phyloP scores from a whole-genome alignment of 1,284 basidiomycete species.

The Ustilago lituana region DNA sequence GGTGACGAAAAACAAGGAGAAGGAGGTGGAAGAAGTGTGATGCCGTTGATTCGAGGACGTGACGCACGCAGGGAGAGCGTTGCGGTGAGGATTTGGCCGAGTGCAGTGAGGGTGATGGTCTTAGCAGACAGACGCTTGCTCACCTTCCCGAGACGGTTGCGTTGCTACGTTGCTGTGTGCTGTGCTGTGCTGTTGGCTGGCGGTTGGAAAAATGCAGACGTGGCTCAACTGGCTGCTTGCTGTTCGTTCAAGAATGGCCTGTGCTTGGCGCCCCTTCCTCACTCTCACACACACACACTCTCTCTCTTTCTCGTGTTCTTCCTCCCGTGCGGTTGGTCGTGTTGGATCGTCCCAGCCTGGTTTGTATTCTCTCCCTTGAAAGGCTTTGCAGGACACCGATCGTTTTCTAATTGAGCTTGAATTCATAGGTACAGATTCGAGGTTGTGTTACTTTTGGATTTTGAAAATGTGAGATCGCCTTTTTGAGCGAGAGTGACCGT shows the following conservation, averaged over 20 bases:
- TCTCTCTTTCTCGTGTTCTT: too few species aligned
- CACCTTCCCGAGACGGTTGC: slow-evolving; percentile 3
- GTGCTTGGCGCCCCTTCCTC: slow-evolving; percentile 25
- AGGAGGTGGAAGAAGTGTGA: slow-evolving; percentile 1
- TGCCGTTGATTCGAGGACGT: not conserved
- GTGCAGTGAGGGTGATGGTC: slow-evolving; percentile 9
- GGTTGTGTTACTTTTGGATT: slow-evolving; percentile 2
- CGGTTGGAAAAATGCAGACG: slow-evolving; percentile 24
- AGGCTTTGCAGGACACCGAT: too few species aligned
- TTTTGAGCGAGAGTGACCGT: too few species aligned
- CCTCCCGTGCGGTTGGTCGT: slow-evolving; percentile 19
- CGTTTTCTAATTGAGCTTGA: too few species aligned
- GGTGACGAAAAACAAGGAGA: not conserved
- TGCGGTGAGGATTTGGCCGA: too few species aligned
- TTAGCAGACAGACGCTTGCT: slow-evolving; percentile 1
- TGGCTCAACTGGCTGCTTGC: slow-evolving; percentile 21
- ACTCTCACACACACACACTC: too few species aligned
- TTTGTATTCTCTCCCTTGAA: too few species aligned
- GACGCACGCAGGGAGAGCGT: too few species aligned
- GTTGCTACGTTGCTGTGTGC: too few species aligned
- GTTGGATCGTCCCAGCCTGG: slow-evolving; percentile 6
- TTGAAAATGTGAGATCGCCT: slow-evolving; percentile 7
- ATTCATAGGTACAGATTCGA: too few species aligned
- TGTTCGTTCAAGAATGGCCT: slow-evolving; percentile 24
- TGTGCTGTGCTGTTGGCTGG: too few species aligned